Evolutionary conservation across 164 flowering plant species (phyloP), one percentile per base, ranked within the genome.

Genomic region (Aristolochia fimbriata): DNA sequence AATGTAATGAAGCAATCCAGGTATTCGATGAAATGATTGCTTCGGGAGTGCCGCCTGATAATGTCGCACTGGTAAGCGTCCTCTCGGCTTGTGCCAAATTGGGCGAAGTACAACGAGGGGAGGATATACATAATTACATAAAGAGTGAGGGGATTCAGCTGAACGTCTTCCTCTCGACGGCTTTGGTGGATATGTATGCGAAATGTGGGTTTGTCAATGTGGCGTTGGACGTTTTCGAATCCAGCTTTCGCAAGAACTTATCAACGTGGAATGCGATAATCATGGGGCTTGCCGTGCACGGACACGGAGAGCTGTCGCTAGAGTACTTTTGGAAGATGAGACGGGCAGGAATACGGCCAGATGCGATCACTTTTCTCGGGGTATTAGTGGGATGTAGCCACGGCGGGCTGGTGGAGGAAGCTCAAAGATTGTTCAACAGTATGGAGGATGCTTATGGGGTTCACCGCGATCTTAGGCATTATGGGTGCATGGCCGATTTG

Each of bases 401-500:
- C 68, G 71, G 75, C 0, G 96, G 97, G 51, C 76, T 84, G 2
- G 78, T 86, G 1, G 22, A 62, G 46, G 74, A 79, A 55, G 93
- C 94, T 0, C 62, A 65, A 25, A 65, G 57, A 53, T 61, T 82
- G 55, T 85, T 90, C 48, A 45, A 71, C 17, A 72, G 79, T 23
- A 87, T 90, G 93, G 90, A 84, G 66, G 1, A 57, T 20, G 73
- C 72, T 1, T 78, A 80, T 37, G 69, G 74, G n/a, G 86, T 87
- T 16, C 70, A 43, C 19, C 69, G 76, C 43, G 95, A 84, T 77
- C 81, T 74, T 19, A 85, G 82, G 73, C 94, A 89, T 62, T 86
- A 82, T 20, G 91, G 94, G 8, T 89, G 88, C 81, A 81, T 87
- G 95, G 86, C 82, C 22, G 97, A 90, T 69, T 61, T 87, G 74